A percentile compares a stretch with the other conserved stretches of the same genome.
These are phyloP conservation scores for Cubamyces lactineus DNA, from an alignment of 768 basidiomycete species.

Conservation along the genomic window DNA sequence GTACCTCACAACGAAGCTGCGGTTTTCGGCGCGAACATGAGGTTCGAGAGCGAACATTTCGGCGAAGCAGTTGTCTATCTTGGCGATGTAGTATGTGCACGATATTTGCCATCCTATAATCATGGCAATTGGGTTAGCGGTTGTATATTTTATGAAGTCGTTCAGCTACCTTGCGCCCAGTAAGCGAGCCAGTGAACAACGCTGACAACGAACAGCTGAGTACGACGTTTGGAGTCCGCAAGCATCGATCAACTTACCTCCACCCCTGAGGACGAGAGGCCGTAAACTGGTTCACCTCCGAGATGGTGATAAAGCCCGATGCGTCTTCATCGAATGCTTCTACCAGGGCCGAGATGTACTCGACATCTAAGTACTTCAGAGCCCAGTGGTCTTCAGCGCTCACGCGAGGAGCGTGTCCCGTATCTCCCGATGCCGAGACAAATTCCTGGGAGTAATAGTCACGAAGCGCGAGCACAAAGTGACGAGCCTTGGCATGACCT, in stretches of 20 bases:
- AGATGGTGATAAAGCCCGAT: slow-evolving; percentile 40
- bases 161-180: slow-evolving; percentile 38
- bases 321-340: slow-evolving; percentile 47
- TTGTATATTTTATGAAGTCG: neutral
- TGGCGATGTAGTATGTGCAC: slow-evolving; percentile 16
- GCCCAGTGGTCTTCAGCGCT: slow-evolving; percentile 38
- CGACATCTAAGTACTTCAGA: slow-evolving; percentile 37
- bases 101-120: slow-evolving; percentile 30
- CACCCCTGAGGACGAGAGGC: slow-evolving; percentile 35
- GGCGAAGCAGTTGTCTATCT: slow-evolving; percentile 18
- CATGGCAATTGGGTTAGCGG: neutral
- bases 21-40: slow-evolving; percentile 27
- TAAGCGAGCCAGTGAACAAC: slow-evolving; percentile 38
- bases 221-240: neutral
- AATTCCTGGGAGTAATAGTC: slow-evolving; percentile 40
- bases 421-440: slow-evolving; percentile 6
- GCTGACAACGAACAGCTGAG: slow-evolving; percentile 14
- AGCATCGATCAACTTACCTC: slow-evolving; percentile 27
- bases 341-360: slow-evolving; percentile 36
- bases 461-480: slow-evolving; percentile 49
- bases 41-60: slow-evolving; percentile 24
- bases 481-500: slow-evolving; percentile 53
- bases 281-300: slow-evolving; percentile 40
- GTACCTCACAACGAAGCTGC: slow-evolving; percentile 31
- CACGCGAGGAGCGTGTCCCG: neutral